phyloP scores from a whole-genome alignment of 306 rosid species.

The Cucurbita argyrosperma region DNA sequence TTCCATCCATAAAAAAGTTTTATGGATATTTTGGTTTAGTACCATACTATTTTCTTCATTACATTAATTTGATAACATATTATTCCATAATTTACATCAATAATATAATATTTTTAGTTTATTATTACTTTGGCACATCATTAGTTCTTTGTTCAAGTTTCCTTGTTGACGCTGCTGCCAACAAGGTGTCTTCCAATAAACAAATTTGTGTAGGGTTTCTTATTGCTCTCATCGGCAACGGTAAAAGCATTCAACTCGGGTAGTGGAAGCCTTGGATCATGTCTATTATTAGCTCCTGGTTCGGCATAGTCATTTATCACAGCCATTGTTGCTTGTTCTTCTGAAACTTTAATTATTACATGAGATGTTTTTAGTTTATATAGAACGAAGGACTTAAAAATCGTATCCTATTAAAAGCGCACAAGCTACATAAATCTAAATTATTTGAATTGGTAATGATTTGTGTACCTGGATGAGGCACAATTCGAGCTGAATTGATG shows the following conservation, averaged over 20 bases:
- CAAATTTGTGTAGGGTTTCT: background rate
- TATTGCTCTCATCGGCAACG: too few relatives aligned
- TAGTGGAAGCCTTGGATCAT: background rate
- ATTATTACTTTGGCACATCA: too few relatives aligned
- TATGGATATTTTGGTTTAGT: background rate
- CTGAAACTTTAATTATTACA: background rate
- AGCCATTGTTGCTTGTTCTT: background rate
- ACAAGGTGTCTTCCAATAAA: too few relatives aligned
- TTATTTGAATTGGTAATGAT: background rate
- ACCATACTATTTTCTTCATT: too few relatives aligned
- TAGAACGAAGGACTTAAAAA: background rate
- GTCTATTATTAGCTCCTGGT: background rate
- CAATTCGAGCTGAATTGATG: background rate
- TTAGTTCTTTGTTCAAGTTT: too few relatives aligned
- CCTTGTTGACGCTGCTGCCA: background rate
- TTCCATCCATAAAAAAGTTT: background rate
- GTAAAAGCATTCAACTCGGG: too few relatives aligned
- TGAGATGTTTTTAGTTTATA: background rate
- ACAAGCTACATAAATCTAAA: background rate
- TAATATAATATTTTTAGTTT: too few relatives aligned
- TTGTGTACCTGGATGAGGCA: background rate
- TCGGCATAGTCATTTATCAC: background rate
- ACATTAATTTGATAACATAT: background rate
- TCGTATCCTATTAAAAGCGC: background rate
- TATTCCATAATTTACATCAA: background rate